Evolutionary conservation across 345 rosid genomes (phyloP), one percentile per base, ranked within the genome.

Genomic region (Punica granatum): DNA sequence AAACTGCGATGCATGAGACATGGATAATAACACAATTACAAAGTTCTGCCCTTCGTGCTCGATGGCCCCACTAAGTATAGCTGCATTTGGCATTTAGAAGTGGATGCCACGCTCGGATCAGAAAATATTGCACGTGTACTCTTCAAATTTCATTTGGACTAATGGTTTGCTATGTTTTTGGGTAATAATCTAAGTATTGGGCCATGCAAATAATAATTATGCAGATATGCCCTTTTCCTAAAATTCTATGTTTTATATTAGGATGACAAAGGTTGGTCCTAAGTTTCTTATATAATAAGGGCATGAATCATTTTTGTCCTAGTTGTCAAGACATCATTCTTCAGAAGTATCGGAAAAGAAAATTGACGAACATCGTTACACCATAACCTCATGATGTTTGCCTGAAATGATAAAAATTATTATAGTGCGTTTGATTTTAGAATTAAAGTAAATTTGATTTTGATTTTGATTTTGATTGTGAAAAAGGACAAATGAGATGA

Each of bases 241-340:
- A 23, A n/a, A 28, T 53, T 12, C 19, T 11, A 59, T 59, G 35
- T 28, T 59, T 59, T 59, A 25, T 59, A 6, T 26, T 59, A 30
- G 63, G 63, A 59, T 34, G 63, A 59, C 63, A 59, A 59, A 14
- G 48, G 48, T 14, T 43, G 48, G 48, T 43, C 48, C 11, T 43
- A 43, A 14, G 15, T 43, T 43, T 43, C 48, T 43, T 11, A 43
- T 43, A 9, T 43, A 43, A 43, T 43, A 43, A 11, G 48, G 48
- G 15, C 15, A 11, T 11, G 48, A 12, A 7, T 18, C 3, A 3
- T 43, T 43, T 43, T 12, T 43, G 3, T 43, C 48, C 15, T 43
- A n/a, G 48, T 43, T 43, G 18, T 43, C 48, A 43, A 43, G 14
- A 43, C 48, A 43, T 43, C 48, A 43, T 43, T 43, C 14, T 43